phyloP scores from a whole-genome alignment of 495 filamentous ascomycete genomes.

The Talaromyces liani region DNA sequence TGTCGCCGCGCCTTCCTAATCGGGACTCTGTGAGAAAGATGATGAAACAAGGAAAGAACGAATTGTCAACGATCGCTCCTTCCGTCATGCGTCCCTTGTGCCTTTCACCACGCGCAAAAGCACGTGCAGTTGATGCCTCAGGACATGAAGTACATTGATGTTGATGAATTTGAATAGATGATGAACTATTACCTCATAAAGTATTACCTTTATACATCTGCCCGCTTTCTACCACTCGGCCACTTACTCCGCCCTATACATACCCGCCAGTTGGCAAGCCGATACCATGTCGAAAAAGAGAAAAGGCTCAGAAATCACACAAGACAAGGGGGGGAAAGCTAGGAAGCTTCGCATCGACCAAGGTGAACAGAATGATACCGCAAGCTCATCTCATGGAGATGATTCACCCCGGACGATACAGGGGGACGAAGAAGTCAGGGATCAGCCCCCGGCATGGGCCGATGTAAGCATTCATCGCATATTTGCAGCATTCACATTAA shows the following conservation, averaged over 20 bases:
- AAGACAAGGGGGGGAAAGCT: background rate
- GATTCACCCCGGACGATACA: no score
- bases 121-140: no score
- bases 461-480: constrained; percentile 24
- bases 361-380: background rate
- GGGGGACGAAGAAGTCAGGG: constrained; percentile 16
- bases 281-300: background rate
- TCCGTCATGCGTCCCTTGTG: background rate
- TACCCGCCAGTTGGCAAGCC: background rate
- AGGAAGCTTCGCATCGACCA: background rate
- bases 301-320: background rate
- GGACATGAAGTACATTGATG: no score
- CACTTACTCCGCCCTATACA: background rate
- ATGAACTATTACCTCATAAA: no score
- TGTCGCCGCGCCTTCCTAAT: background rate
- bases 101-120: background rate
- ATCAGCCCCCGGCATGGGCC: constrained; percentile 50
- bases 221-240: no score
- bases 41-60: background rate
- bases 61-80: background rate
- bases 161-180: no score
- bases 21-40: background rate
- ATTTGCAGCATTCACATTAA: constrained; percentile 8
- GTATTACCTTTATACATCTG: no score
- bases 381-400: background rate